Conservation (phyloP, 1,139 yeast genomes). For the Chernovozyma aurita region DNA sequence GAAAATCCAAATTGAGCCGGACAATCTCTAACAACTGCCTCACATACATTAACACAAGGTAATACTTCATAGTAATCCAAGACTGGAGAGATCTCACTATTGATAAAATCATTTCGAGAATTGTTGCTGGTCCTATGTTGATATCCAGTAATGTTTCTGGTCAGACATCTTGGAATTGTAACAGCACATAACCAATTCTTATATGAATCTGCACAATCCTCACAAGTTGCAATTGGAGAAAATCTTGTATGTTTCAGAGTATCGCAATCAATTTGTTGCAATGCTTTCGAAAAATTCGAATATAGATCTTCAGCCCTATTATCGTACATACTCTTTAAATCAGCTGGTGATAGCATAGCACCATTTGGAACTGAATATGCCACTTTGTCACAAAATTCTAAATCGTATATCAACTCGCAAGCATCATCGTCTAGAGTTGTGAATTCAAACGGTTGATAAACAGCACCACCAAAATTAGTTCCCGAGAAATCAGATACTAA, state of each 20-base stretch:
- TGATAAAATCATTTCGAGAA: slow-evolving; percentile 61
- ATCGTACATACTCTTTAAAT: slow-evolving; percentile 51
- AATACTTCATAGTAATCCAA: slow-evolving; percentile 67
- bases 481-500: slow-evolving; percentile 50
- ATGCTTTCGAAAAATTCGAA: slow-evolving; percentile 66
- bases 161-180: slow-evolving; percentile 82
- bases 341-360: slow-evolving; percentile 16
- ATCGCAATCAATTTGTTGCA: slow-evolving; percentile 77
- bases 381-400: slow-evolving; percentile 74
- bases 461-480: slow-evolving; percentile 56
- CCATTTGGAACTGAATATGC: slow-evolving; percentile 86
- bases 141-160: slow-evolving; percentile 45
- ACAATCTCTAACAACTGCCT: slow-evolving; percentile 76
- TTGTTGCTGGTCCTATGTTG: slow-evolving; percentile 41
- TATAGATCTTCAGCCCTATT: slow-evolving; percentile 52
- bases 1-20: slow-evolving; percentile 70
- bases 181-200: slow-evolving; percentile 89
- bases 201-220: slow-evolving; percentile 67
- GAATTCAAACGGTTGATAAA: slow-evolving; percentile 57
- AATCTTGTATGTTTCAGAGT: slow-evolving; percentile 63
- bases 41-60: slow-evolving; percentile 83
- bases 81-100: slow-evolving; percentile 55
- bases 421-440: slow-evolving; percentile 52
- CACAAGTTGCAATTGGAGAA: slow-evolving; percentile 72
- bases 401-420: slow-evolving; percentile 70